A percentile compares a stretch with the other conserved stretches of the same genome.
These are phyloP conservation scores for Kodamaea sp. DNA, from an alignment of 1,139 yeast genomes.

Conservation along the genomic window DNA sequence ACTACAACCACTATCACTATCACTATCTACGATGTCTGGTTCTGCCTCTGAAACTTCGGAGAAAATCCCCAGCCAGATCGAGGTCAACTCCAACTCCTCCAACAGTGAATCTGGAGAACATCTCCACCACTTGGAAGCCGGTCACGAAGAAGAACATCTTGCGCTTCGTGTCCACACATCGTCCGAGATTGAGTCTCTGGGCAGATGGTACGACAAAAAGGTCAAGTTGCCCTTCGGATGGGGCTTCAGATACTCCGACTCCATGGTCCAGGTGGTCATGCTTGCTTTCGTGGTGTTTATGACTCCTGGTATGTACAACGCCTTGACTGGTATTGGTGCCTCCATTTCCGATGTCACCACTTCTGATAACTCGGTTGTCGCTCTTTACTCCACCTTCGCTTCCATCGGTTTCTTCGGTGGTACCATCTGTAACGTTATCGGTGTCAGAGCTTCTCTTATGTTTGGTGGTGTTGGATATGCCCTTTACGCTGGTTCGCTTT, in stretches of 20 bases:
- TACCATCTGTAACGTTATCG: slow-evolving; percentile 55
- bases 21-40: too few species aligned
- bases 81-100: slow-evolving; percentile 11
- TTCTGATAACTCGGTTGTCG: slow-evolving; percentile 55
- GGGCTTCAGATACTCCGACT: slow-evolving; percentile 40
- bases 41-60: slow-evolving; percentile 4
- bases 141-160: slow-evolving; percentile 18
- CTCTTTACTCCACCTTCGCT: slow-evolving; percentile 58
- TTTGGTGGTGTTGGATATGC: slow-evolving; percentile 61
- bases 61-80: slow-evolving; percentile 11
- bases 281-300: slow-evolving; percentile 52
- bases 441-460: slow-evolving; percentile 48
- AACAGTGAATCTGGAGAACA: slow-evolving; percentile 4
- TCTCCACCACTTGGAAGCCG: too few species aligned
- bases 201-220: slow-evolving; percentile 45
- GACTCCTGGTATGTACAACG: slow-evolving; percentile 62
- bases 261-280: slow-evolving; percentile 48
- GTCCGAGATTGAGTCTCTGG: slow-evolving; percentile 31
- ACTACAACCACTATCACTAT: too few species aligned
- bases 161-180: slow-evolving; percentile 29
- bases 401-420: slow-evolving; percentile 63
- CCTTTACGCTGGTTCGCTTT: slow-evolving; percentile 52
- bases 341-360: slow-evolving; percentile 42
- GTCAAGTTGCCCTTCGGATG: slow-evolving; percentile 9
- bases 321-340: slow-evolving; percentile 56